Conservation (phyloP, 78 protist species). For the Dictyostelium intermedium region DNA sequence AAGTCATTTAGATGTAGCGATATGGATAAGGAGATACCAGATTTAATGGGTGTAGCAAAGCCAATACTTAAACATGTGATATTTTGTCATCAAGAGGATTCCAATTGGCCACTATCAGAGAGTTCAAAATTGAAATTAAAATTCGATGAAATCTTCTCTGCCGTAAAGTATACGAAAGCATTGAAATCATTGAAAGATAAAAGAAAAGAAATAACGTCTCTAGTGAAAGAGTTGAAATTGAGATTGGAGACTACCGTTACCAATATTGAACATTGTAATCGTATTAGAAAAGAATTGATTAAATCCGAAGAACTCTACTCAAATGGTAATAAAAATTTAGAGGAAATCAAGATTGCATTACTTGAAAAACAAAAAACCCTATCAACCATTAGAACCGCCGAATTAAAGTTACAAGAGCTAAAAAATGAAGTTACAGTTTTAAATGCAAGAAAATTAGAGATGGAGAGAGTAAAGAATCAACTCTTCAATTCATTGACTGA, state of each 20-base stretch:
- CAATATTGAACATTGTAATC: constrained; percentile 12
- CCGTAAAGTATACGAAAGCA: constrained; percentile 87
- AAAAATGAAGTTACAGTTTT: background rate
- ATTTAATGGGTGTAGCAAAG: constrained; percentile 94
- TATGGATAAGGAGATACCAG: constrained; percentile 86
- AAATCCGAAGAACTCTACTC: background rate
- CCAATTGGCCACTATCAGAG: constrained; percentile 96
- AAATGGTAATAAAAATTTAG: background rate
- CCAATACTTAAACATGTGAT: constrained; percentile 97
- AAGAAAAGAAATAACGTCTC: constrained; percentile 16
- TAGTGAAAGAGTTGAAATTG: constrained; percentile 44
- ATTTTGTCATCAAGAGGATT: constrained; percentile 99
- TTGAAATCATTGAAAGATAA: constrained; percentile 69
- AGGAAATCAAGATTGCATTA: background rate
- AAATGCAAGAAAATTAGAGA: constrained; percentile 24
- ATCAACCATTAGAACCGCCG: background rate
- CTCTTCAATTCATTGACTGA: background rate
- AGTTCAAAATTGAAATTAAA: constrained; percentile 88
- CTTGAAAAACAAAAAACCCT: background rate
- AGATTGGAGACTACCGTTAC: constrained; percentile 29
- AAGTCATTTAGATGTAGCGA: constrained; percentile 86
- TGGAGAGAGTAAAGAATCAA: constrained; percentile 46
- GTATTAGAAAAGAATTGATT: background rate
- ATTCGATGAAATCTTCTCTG: constrained; percentile 97
- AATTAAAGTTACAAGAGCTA: background rate